Evolutionary conservation across 2,329 filamentous ascomycete species (phyloP), one percentile per base, ranked within the genome.

Genomic region (Catunica adiposa): DNA sequence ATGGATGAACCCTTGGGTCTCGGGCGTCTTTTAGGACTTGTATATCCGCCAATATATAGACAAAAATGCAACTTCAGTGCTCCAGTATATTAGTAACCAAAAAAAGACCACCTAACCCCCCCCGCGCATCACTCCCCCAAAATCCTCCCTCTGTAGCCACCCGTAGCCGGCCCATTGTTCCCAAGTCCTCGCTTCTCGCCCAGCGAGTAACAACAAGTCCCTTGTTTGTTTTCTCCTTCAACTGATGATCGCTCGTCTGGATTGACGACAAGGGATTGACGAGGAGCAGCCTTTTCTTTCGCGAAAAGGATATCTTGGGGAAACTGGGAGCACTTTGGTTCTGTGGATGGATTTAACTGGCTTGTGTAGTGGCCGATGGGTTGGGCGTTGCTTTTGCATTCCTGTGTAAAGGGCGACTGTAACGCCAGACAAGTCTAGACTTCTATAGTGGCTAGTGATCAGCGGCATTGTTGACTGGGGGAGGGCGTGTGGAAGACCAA

Each of bases 371-470:
- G 5, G 29, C 5, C 11, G 29, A 34, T 11, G 29, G 29, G 29
- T 11, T 34, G 11, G 29, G 29, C 29, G 5, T 48, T 48, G 22
- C 44, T 23, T 48, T 48, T 22, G 8, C 11, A 48, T 48, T 48
- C 44, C 44, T 48, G 3, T 46, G 42, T 46, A 26, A 48, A 48
- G 44, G 44, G 44, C 44, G 22, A 26, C 23, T 48, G 44, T n/a
- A 48, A 48, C 44, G 44, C 23, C 26, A 48, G 44, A 22, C 22
- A 15, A 48, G 44, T 48, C 44, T 48, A 48, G 44, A 48, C 44
- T 48, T 34, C 3, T 15, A 6, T 26, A 48, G 44, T 48, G n/a
- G 23, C 20, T 7, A 26, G 22, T 48, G 44, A 48, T 48, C 44
- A 29, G 44, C 44, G 44, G 8, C 22, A 3, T 23, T 22, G 20